Conservation (phyloP, 768 basidiomycete genomes). For the Tylopilus balloui region DNA sequence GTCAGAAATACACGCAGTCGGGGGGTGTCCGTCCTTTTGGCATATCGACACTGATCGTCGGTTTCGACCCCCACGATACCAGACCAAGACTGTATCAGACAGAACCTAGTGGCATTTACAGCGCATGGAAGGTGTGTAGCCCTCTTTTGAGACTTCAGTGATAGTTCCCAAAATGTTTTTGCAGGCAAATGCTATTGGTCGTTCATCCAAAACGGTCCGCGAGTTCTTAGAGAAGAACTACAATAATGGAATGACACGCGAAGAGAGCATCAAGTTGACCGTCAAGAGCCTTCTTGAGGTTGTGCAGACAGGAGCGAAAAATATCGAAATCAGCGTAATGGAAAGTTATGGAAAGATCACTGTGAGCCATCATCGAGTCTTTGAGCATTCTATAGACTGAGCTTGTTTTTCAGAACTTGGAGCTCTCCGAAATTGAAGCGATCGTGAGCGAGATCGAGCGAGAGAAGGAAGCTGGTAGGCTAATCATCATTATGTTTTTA, state of each 20-base stretch:
- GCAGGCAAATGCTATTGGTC: constrained; percentile 95
- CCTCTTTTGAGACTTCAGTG: neutral
- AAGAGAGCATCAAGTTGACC: constrained; percentile 91
- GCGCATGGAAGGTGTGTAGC: constrained; percentile 86
- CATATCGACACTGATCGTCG: constrained; percentile 93
- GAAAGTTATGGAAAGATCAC: constrained; percentile 91
- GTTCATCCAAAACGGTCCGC: constrained; percentile 96
- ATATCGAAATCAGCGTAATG: constrained; percentile 98
- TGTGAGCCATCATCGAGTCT: constrained; percentile 39
- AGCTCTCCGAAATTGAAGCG: constrained; percentile 80
- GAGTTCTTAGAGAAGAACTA: constrained; percentile 99
- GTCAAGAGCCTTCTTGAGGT: constrained; percentile 95
- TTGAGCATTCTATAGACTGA: neutral
- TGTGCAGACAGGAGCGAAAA: constrained; percentile 99
- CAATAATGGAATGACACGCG: constrained; percentile 82
- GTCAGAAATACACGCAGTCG: constrained; percentile 93
- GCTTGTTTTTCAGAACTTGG: constrained; percentile 60
- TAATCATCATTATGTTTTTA: neutral
- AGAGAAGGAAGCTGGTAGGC: constrained; percentile 91
- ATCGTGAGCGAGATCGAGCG: constrained; percentile 92
- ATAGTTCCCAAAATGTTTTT: neutral
- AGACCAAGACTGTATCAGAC: constrained; percentile 92
- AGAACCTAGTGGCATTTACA: constrained; percentile 96
- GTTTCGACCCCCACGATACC: constrained; percentile 91
- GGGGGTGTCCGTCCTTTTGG: constrained; percentile 98